phyloP scores from a whole-genome alignment of 257 asterid species.

The Asclepias syriaca region DNA sequence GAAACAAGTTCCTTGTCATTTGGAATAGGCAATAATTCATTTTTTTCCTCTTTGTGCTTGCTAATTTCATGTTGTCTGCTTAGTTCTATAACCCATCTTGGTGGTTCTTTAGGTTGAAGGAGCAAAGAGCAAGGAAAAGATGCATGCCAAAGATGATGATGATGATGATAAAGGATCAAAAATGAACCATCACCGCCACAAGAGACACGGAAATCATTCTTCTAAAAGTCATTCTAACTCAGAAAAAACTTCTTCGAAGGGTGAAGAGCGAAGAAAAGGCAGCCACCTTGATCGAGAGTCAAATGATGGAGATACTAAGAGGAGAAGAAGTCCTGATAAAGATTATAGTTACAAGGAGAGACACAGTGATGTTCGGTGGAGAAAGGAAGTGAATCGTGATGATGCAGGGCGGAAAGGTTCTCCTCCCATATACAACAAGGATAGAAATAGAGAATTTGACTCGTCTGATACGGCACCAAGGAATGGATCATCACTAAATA shows the following conservation, averaged over 20 bases:
- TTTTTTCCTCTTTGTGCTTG: neutral
- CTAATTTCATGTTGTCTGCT: neutral
- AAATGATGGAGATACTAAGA: slow-evolving; percentile 27
- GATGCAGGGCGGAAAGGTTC: slow-evolving; percentile 32
- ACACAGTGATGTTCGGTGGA: slow-evolving; percentile 14
- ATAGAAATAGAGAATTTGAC: slow-evolving; percentile 12
- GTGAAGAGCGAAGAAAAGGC: slow-evolving; percentile 27
- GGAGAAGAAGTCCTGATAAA: slow-evolving; percentile 30
- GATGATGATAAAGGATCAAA: slow-evolving; percentile 36
- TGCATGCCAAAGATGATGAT: slow-evolving; percentile 30
- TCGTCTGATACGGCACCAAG: slow-evolving; percentile 39
- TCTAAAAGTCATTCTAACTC: slow-evolving; percentile 42
- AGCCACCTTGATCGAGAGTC: slow-evolving; percentile 31
- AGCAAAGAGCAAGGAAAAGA: slow-evolving; percentile 40
- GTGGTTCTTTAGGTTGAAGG: slow-evolving; percentile 48
- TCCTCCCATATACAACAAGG: slow-evolving; percentile 20
- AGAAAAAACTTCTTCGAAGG: slow-evolving; percentile 25
- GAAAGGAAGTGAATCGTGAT: slow-evolving; percentile 9
- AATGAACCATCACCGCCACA: slow-evolving; percentile 44
- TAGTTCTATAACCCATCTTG: neutral
- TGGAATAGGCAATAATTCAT: neutral
- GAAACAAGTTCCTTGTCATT: too few species aligned
- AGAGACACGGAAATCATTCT: slow-evolving; percentile 39
- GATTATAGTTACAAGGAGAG: slow-evolving; percentile 27
- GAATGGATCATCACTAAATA: slow-evolving; percentile 29